A percentile compares a stretch with the other conserved stretches of the same genome.
phyloP scores from a whole-genome alignment of 192 early-diverging fungal genomes.

The Coemansia sp. region DNA sequence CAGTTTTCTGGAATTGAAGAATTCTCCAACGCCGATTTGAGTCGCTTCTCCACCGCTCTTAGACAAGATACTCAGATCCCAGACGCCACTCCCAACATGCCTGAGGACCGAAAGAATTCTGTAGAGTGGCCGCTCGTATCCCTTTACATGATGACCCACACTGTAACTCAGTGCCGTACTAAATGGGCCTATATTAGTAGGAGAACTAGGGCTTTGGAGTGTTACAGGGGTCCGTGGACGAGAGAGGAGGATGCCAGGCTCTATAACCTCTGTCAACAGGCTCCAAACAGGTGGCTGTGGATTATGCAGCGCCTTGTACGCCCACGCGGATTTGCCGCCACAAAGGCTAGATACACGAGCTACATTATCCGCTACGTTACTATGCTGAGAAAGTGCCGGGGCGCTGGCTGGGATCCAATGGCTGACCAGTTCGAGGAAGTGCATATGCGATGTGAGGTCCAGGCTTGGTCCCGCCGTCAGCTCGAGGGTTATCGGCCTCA shows the following conservation, averaged over 20 bases:
- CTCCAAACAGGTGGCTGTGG: constrained; percentile 13
- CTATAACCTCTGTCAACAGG: constrained; percentile 10
- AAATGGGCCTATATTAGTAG: constrained; percentile 9
- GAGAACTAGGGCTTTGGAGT: neutral
- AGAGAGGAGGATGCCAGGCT: constrained; percentile 30
- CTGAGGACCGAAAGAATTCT: neutral
- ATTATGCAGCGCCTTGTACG: constrained; percentile 2
- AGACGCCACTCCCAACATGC: neutral
- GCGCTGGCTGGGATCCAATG: constrained; percentile 35
- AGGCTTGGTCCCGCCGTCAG: constrained; percentile 18
- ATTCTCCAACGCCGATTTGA: neutral
- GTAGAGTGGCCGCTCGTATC: constrained; percentile 27
- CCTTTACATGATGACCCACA: constrained; percentile 21
- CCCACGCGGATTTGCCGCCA: neutral
- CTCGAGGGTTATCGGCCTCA: constrained; percentile 28
- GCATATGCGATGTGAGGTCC: constrained; percentile 43
- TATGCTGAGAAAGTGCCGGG: constrained; percentile 28
- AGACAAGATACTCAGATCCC: neutral
- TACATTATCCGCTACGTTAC: constrained; percentile 20
- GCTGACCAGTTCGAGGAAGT: constrained; percentile 37
- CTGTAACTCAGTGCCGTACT: constrained; percentile 20
- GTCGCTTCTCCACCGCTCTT: neutral
- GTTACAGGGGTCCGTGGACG: constrained; percentile 24
- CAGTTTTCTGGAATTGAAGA: neutral
- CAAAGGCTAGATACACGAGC: neutral